These are phyloP conservation scores for Lumnitzera littorea DNA, from an alignment of 345 rosid species.

Conservation along the genomic window DNA sequence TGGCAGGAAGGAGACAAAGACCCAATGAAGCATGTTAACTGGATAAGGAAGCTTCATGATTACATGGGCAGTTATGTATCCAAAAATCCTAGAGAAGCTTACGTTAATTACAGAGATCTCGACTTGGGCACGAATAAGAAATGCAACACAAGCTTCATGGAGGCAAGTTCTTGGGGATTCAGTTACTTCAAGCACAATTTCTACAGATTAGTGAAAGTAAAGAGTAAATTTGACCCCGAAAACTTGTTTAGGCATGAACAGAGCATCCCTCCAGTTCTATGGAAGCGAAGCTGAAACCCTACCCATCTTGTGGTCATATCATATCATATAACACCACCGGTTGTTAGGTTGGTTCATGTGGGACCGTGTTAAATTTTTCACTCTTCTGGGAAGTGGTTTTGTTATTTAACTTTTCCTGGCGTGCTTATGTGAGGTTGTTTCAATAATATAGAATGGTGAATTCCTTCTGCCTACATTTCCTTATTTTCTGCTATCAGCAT, in stretches of 20 bases:
- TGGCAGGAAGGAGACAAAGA: conserved; percentile 23
- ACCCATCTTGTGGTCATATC: conserved; percentile 7
- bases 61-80: conserved; percentile 49
- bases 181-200: conserved; percentile 48
- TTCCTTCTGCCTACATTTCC: too few species aligned
- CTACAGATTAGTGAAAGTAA: conserved; percentile 35
- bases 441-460: too few species aligned
- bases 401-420: too few species aligned
- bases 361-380: too few species aligned
- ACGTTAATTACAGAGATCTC: conserved; percentile 54
- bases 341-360: too few species aligned
- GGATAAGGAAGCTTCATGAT: conserved; percentile 44
- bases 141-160: conserved; percentile 19
- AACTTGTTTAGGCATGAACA: conserved; percentile 60
- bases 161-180: conserved; percentile 39
- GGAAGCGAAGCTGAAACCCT: conserved; percentile 25
- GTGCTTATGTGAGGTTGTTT: too few species aligned
- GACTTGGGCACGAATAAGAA: conserved; percentile 40
- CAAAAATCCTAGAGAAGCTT: conserved; percentile 49
- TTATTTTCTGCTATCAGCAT: too few species aligned
- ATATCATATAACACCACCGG: too few species aligned
- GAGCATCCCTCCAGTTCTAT: conserved; percentile 52
- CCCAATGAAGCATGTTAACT: conserved; percentile 29
- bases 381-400: too few species aligned
- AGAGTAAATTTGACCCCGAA: conserved; percentile 46